A percentile compares a stretch with the other conserved stretches of the same genome.
These are phyloP conservation scores for Lojkania enalia DNA, from an alignment of 2,329 filamentous ascomycete genomes.

Conservation along the genomic window DNA sequence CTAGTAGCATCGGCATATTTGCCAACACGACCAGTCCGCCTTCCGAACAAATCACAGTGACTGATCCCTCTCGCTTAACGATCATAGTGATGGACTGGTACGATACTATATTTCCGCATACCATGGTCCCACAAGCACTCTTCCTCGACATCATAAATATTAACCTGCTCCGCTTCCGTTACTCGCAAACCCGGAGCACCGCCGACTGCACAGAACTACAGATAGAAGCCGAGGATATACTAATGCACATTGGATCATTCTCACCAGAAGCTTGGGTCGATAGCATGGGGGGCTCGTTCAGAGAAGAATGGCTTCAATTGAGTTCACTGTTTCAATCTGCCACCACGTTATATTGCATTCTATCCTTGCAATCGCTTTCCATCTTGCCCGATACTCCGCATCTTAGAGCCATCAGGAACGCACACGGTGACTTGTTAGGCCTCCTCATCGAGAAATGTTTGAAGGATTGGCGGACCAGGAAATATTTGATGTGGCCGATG, in stretches of 20 bases:
- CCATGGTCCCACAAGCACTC: slow-evolving; percentile 28
- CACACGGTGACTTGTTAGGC: slow-evolving; percentile 19
- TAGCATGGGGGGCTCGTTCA: not conserved
- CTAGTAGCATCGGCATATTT: slow-evolving; percentile 25
- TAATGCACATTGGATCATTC: slow-evolving; percentile 2
- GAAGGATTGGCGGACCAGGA: slow-evolving; percentile 11
- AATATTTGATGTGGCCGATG: slow-evolving; percentile 30
- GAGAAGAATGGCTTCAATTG: slow-evolving; percentile 14
- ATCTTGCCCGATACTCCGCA: slow-evolving; percentile 22
- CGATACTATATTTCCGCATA: slow-evolving; percentile 32
- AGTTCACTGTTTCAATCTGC: slow-evolving; percentile 30
- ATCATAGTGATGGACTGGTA: slow-evolving; percentile 25
- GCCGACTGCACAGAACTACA: not conserved
- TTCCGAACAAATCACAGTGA: slow-evolving; percentile 28
- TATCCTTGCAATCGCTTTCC: slow-evolving; percentile 28
- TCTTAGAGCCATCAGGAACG: slow-evolving; percentile 19
- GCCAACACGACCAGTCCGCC: slow-evolving; percentile 33
- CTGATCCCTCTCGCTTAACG: slow-evolving; percentile 15
- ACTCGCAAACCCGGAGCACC: slow-evolving; percentile 9
- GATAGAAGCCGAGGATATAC: slow-evolving; percentile 4
- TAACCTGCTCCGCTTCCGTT: slow-evolving; percentile 25
- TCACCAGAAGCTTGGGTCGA: slow-evolving; percentile 7
- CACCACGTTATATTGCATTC: slow-evolving; percentile 32
- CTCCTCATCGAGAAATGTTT: slow-evolving; percentile 13
- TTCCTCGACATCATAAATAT: slow-evolving; percentile 31